These are phyloP conservation scores for Strobilomyces dryophilus DNA, from an alignment of 768 basidiomycete species.

Conservation along the genomic window DNA sequence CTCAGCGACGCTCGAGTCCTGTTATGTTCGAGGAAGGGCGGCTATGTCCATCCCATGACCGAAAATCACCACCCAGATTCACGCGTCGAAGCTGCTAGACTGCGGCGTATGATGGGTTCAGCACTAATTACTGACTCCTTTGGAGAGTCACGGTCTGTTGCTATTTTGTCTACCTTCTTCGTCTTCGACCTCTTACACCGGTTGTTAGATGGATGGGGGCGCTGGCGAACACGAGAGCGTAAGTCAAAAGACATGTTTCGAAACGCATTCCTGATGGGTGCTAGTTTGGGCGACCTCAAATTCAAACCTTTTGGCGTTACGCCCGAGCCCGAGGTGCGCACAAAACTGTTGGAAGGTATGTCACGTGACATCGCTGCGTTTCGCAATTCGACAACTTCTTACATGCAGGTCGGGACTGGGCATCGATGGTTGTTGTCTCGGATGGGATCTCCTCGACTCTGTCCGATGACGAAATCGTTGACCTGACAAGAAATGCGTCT, in stretches of 20 bases:
- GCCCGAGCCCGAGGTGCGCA: constrained; percentile 84
- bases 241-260: constrained; percentile 19
- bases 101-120: constrained; percentile 87
- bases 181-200: not conserved
- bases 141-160: constrained; percentile 76
- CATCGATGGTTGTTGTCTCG: constrained; percentile 84
- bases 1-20: constrained; percentile 85
- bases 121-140: constrained; percentile 91
- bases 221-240: constrained; percentile 89
- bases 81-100: constrained; percentile 74
- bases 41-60: constrained; percentile 80
- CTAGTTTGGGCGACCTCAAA: constrained; percentile 81
- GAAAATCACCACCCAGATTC: constrained; percentile 96
- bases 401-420: constrained; percentile 71
- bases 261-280: constrained; percentile 3
- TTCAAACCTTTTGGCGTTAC: constrained; percentile 91
- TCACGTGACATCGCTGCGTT: not conserved
- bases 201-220: constrained; percentile 88
- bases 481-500: constrained; percentile 69
- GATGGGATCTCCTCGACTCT: constrained; percentile 91
- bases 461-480: constrained; percentile 92
- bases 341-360: constrained; percentile 71
- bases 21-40: constrained; percentile 69
- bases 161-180: not conserved
- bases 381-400: not conserved